A percentile compares a stretch with the other conserved stretches of the same genome.
Evolutionary conservation across 805 yeast genomes (phyloP).

Genomic region (Kuraishia capsulata): DNA sequence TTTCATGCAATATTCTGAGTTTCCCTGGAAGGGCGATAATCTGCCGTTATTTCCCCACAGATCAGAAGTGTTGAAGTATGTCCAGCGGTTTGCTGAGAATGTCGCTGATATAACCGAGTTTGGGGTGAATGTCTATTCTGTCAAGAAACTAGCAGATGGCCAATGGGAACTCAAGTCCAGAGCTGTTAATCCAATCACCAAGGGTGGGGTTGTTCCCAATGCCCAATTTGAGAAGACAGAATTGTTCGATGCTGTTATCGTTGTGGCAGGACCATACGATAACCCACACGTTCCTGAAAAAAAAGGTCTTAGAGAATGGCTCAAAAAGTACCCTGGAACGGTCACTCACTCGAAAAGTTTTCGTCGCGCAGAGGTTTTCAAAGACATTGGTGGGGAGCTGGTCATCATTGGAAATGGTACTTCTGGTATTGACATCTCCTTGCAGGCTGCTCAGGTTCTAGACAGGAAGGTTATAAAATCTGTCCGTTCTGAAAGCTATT

Average conservation of each 20-base stretch:
- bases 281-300: slow-evolving; percentile 51
- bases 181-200: slow-evolving; percentile 19
- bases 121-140: slow-evolving; percentile 35
- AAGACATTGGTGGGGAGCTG: slow-evolving; percentile 30
- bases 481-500: slow-evolving; percentile 31
- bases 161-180: slow-evolving; percentile 35
- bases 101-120: slow-evolving; percentile 30
- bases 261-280: slow-evolving; percentile 56
- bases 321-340: slow-evolving; percentile 30
- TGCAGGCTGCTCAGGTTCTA: slow-evolving; percentile 41
- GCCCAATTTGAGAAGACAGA: slow-evolving; percentile 13
- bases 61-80: slow-evolving; percentile 46
- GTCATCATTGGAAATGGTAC: slow-evolving; percentile 68
- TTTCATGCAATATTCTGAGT: slow-evolving; percentile 57
- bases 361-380: slow-evolving; percentile 32
- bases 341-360: slow-evolving; percentile 51
- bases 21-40: slow-evolving; percentile 35
- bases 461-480: slow-evolving; percentile 37
- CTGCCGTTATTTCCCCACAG: slow-evolving; percentile 48
- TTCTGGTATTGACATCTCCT: slow-evolving; percentile 63
- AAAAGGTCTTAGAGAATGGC: slow-evolving; percentile 43
- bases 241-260: slow-evolving; percentile 50
- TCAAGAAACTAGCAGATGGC: slow-evolving; percentile 16
- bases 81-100: slow-evolving; percentile 39
- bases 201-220: slow-evolving; percentile 16